Evolutionary conservation across 345 rosid species (phyloP).

Genomic region (Dipteronia dyeriana): DNA sequence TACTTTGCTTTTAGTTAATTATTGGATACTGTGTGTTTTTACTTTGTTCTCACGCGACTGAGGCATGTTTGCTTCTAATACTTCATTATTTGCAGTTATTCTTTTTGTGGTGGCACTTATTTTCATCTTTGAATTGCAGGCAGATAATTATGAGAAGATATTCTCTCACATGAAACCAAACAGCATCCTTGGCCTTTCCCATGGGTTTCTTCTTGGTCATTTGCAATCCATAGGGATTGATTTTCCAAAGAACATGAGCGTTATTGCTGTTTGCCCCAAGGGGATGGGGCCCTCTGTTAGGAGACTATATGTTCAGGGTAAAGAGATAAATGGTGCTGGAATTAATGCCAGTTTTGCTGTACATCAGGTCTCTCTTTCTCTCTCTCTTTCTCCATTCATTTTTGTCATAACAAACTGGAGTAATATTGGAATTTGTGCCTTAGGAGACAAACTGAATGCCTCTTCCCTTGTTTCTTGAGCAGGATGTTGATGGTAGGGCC

Average conservation of each 20-base stretch:
- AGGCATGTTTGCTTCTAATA: background rate
- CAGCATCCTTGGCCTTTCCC: constrained; percentile 63
- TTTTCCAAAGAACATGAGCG: constrained; percentile 49
- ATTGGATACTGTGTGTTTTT: constrained; percentile 1
- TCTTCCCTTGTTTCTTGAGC: background rate
- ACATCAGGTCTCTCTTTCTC: constrained; percentile 37
- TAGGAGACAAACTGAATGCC: background rate
- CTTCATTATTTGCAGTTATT: background rate
- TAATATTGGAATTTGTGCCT: background rate
- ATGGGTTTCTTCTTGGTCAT: constrained; percentile 57
- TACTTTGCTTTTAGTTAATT: background rate
- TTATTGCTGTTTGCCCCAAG: constrained; percentile 53
- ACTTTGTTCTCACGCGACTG: background rate
- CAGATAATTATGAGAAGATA: constrained; percentile 38
- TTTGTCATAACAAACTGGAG: background rate
- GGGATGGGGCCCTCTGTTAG: constrained; percentile 53
- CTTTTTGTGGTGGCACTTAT: background rate
- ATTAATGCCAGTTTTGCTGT: constrained; percentile 41
- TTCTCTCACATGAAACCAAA: constrained; percentile 60
- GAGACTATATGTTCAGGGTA: constrained; percentile 54
- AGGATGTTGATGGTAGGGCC: constrained; percentile 70
- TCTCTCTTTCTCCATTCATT: background rate
- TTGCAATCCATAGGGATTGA: constrained; percentile 41
- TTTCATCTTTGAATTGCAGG: constrained; percentile 22
- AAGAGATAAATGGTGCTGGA: constrained; percentile 48